phyloP scores from a whole-genome alignment of 2,329 filamentous ascomycete genomes.

The Diaporthe sp. region DNA sequence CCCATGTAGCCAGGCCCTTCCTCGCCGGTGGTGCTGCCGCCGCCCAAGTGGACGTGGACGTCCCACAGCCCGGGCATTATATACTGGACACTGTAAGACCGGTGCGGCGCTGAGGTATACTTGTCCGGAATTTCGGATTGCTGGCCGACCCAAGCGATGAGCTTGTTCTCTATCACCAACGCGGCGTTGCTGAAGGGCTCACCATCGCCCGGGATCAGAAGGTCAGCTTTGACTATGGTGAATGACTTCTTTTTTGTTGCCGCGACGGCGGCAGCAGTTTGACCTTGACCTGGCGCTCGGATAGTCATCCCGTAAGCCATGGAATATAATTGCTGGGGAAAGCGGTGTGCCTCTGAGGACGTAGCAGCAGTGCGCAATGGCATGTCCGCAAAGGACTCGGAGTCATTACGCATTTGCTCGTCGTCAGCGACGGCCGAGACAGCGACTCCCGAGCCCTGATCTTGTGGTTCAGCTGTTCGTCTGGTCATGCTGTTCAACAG shows the following conservation, averaged over 20 bases:
- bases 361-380: not conserved
- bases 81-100: constrained; percentile 42
- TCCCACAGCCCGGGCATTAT: constrained; percentile 50
- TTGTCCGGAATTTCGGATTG: constrained; percentile 41
- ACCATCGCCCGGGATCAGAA: constrained; percentile 52
- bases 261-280: not conserved
- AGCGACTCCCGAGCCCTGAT: not conserved
- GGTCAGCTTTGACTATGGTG: constrained; percentile 46
- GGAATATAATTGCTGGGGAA: constrained; percentile 29
- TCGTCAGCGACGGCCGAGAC: not conserved
- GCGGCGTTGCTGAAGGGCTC: constrained; percentile 45
- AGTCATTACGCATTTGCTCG: not conserved
- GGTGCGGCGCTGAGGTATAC: constrained; percentile 44
- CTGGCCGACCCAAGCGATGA: constrained; percentile 52
- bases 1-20: constrained; percentile 34
- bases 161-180: constrained; percentile 48
- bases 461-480: not conserved
- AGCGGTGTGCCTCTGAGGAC: not conserved
- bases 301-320: constrained; percentile 32
- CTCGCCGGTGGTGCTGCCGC: constrained; percentile 35
- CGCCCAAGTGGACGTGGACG: constrained; percentile 46
- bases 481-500: not conserved
- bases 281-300: not conserved
- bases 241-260: constrained; percentile 42
- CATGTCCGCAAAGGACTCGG: constrained; percentile 6